Evolutionary conservation across 2,329 filamentous ascomycete species (phyloP).

Genomic region (Cadophora sp.): DNA sequence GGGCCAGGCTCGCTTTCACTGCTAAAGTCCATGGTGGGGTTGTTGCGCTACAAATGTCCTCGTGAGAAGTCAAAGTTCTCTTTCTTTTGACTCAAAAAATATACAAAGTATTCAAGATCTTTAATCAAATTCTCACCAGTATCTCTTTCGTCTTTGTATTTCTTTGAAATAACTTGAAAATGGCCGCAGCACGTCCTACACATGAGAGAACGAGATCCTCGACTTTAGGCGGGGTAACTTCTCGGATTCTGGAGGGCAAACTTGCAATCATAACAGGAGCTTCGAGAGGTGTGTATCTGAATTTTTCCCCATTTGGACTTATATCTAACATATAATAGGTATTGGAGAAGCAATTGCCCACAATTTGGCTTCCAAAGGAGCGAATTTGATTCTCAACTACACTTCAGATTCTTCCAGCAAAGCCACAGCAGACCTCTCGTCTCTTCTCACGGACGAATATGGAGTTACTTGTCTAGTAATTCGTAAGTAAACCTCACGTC

Average conservation of each 20-base stretch:
- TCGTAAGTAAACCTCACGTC: conserved; percentile 45
- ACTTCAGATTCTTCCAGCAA: conserved; percentile 66
- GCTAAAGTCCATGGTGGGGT: conserved; percentile 28
- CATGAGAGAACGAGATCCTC: conserved; percentile 31
- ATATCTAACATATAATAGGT: conserved; percentile 54
- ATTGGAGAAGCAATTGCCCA: conserved; percentile 71
- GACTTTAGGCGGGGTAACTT: conserved; percentile 32
- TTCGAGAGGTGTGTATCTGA: conserved; percentile 66
- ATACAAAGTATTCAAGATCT: neutral
- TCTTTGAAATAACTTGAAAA: conserved; percentile 5
- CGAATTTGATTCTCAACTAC: conserved; percentile 68
- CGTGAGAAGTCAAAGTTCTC: neutral
- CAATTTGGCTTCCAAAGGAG: conserved; percentile 74
- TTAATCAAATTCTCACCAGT: neutral
- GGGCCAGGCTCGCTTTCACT: conserved; percentile 8
- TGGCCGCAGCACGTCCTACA: conserved; percentile 21
- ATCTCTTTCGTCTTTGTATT: neutral
- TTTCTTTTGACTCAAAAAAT: neutral
- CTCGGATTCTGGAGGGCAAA: conserved; percentile 68
- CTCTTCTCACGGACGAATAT: conserved; percentile 62
- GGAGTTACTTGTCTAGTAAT: conserved; percentile 66
- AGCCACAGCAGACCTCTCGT: conserved; percentile 60
- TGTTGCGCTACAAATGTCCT: conserved; percentile 11
- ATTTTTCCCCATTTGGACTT: neutral
- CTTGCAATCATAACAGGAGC: conserved; percentile 81